Evolutionary conservation across 2,329 filamentous ascomycete species (phyloP).

Genomic region (Ophiostoma triangulosporum): DNA sequence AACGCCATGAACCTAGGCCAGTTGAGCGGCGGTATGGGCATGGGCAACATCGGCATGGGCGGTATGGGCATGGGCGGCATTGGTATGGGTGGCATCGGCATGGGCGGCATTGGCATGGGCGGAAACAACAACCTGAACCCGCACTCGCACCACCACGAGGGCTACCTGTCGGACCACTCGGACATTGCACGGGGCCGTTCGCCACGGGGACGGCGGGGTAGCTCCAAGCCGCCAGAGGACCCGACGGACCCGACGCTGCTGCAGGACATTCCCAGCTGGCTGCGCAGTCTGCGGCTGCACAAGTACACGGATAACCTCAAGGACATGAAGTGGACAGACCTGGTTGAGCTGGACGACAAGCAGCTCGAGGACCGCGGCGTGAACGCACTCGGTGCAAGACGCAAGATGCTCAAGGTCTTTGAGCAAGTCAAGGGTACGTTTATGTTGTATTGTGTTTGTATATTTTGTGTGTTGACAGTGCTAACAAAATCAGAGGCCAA

Average conservation of each 20-base stretch:
- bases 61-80: not conserved
- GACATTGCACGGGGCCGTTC: conserved; percentile 84
- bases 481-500: conserved; percentile 46
- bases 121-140: not conserved
- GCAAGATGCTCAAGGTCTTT: conserved; percentile 99
- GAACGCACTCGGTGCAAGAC: conserved; percentile 82
- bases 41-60: conserved; percentile 1
- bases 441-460: not conserved
- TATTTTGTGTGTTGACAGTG: not conserved
- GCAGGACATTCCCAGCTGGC: conserved; percentile 91
- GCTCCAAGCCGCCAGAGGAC: conserved; percentile 94
- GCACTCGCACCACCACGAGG: conserved; percentile 40
- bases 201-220: conserved; percentile 80
- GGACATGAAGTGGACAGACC: conserved; percentile 89
- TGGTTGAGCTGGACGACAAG: conserved; percentile 85
- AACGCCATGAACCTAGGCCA: conserved; percentile 22
- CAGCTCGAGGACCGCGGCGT: conserved; percentile 86
- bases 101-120: not conserved
- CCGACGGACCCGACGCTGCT: conserved; percentile 82
- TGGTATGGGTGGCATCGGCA: conserved; percentile 27
- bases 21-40: conserved; percentile 22
- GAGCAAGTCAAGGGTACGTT: conserved; percentile 72
- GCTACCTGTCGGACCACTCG: conserved; percentile 86
- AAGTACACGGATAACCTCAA: conserved; percentile 99
- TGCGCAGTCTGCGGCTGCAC: conserved; percentile 85